Conservation (phyloP, 352 stramenopile species). For the Pythium biforme region DNA sequence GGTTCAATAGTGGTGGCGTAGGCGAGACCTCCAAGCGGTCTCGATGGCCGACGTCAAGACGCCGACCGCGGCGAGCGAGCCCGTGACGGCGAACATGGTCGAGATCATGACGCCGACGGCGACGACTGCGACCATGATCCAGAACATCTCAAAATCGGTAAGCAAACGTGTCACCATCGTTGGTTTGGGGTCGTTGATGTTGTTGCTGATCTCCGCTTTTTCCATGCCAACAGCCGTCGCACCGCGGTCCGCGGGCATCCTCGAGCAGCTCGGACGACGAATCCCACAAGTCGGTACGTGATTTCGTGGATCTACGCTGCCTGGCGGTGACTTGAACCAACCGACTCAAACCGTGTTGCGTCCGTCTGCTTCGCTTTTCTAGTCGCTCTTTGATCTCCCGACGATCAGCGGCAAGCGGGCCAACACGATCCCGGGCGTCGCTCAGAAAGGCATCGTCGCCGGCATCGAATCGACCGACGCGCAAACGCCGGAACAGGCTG, state of each 20-base stretch:
- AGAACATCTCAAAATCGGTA: slow-evolving; percentile 2
- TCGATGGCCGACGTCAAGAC: slow-evolving; percentile 20
- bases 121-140: slow-evolving; percentile 5
- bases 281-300: slow-evolving; percentile 9
- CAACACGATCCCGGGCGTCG: slow-evolving; percentile 21
- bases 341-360: not conserved
- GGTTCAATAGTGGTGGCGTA: no score
- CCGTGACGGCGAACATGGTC: slow-evolving; percentile 18
- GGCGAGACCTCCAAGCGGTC: not conserved
- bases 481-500: not conserved
- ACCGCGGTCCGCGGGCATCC: slow-evolving; percentile 4
- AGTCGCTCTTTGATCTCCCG: slow-evolving; percentile 24
- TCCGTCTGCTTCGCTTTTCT: not conserved
- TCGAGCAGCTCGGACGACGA: slow-evolving; percentile 23
- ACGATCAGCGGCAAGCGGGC: not conserved
- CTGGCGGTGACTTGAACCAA: not conserved
- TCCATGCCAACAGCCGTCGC: not conserved
- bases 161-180: no score
- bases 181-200: no score
- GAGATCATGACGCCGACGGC: slow-evolving; percentile 20
- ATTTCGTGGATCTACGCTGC: not conserved
- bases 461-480: slow-evolving; percentile 8
- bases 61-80: slow-evolving; percentile 5
- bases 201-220: no score
- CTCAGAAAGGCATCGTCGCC: slow-evolving; percentile 23